Evolutionary conservation across 306 rosid genomes (phyloP), one percentile per base, ranked within the genome.

Genomic region (Trifolium fragiferum): DNA sequence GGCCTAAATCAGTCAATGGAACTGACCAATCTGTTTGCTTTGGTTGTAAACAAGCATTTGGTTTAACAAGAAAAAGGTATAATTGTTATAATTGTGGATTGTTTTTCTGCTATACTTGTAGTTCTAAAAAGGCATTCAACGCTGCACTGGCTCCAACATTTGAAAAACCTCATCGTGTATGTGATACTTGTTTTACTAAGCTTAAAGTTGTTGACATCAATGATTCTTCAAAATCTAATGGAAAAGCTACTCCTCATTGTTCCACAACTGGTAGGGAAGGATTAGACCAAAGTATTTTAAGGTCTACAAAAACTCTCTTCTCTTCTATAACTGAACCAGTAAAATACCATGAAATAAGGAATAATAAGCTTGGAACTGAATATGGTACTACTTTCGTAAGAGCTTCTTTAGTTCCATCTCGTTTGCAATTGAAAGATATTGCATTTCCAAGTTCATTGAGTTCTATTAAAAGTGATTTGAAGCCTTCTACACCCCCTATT

Each of bases 101-200:
- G 51, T 51, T 62, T 27, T 80, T 85, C 67, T 93, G 98, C 44
- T 92, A 93, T 82, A 80, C 85, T 44, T 93, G 98, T 66, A 91
- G 98, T 68, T 89, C 98, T 38, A 93, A 70, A 76, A 93, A 87
- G 84, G 89, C 92, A 70, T 33, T 86, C 46, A 86, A 70, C 76
- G 91, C 96, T 51, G 86, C 93, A 75, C 66, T 93, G 84, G 92
- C 93, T 73, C 89, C 96, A 16, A 87, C 87, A 11, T 91, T 93
- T 4, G 90, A 92, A 44, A 93, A 89, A 78, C 97, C 88, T 10
- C 91, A 89, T 69, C 96, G 98, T 7, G 98, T 93, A 6, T 93
- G 98, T 53, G 97, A 93, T 84, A 84, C 86, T 74, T 93, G 98
- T 79, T 86, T 81, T 82, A 80, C 86, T 12, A 93, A 93, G 80